Percentiles rank a stretch among this genome's conserved stretches.
phyloP scores from a whole-genome alignment of 371 early-diverging fungal genomes.

The Mortierella sp. region DNA sequence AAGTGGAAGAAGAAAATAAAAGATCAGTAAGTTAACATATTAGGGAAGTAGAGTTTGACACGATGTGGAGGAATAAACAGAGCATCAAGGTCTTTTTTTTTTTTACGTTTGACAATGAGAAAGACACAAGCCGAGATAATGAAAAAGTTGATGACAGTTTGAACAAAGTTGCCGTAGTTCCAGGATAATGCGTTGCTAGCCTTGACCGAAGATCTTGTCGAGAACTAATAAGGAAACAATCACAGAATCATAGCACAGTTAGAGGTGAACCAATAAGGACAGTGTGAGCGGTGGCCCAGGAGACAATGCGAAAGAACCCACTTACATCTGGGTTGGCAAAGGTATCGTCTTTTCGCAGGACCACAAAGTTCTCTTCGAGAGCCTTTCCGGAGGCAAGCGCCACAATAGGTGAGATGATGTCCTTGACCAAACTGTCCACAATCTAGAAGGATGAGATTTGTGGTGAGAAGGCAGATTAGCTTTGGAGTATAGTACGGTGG shows the following conservation, averaged over 20 bases:
- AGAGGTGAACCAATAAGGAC: not conserved
- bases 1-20: not conserved
- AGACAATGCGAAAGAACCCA: not conserved
- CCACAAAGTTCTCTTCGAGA: constrained; percentile 53
- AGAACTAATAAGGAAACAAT: constrained; percentile 8
- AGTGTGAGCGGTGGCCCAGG: not conserved
- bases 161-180: constrained; percentile 54
- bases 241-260: not conserved
- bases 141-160: constrained; percentile 56
- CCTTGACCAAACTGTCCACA: constrained; percentile 57
- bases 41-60: not conserved
- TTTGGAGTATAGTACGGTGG: not conserved
- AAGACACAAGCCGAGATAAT: constrained; percentile 50
- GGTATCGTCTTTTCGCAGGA: constrained; percentile 17
- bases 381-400: constrained; percentile 41
- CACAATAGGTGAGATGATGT: constrained; percentile 54
- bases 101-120: constrained; percentile 44
- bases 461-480: not conserved
- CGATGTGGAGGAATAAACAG: no score
- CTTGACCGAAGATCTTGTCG: constrained; percentile 38
- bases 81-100: not conserved
- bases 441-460: constrained; percentile 15
- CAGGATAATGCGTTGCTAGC: constrained; percentile 40
- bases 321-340: constrained; percentile 33
- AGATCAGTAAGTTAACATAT: not conserved